A percentile compares a stretch with the other conserved stretches of the same genome.
These are phyloP conservation scores for Macroventuria anomochaeta DNA, from an alignment of 2,329 filamentous ascomycete species.

Conservation along the genomic window DNA sequence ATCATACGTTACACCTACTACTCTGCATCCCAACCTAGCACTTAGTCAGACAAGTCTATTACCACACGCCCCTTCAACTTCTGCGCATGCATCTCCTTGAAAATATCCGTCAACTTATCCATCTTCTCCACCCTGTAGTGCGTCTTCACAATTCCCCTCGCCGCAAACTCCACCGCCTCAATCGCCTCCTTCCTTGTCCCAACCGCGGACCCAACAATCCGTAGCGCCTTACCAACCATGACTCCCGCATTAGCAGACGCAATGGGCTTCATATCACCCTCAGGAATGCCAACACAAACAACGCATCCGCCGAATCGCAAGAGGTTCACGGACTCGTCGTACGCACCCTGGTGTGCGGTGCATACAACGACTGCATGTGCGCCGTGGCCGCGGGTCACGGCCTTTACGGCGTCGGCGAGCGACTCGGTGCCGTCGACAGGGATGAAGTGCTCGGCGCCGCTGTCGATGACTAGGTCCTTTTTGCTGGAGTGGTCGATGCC, in stretches of 20 bases:
- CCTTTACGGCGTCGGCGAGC: constrained; percentile 62
- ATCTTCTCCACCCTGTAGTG: constrained; percentile 56
- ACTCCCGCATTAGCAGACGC: constrained; percentile 50
- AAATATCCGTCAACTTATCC: constrained; percentile 55
- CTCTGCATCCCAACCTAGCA: neutral
- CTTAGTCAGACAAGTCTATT: constrained; percentile 47
- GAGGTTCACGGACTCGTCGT: constrained; percentile 50
- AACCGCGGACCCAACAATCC: constrained; percentile 56
- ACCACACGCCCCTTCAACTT: constrained; percentile 57
- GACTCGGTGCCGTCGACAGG: constrained; percentile 63
- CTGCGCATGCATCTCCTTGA: constrained; percentile 55
- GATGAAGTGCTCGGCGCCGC: constrained; percentile 71
- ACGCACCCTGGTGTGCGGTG: constrained; percentile 57
- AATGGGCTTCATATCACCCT: constrained; percentile 56
- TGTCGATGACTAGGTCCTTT: constrained; percentile 65
- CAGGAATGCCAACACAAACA: constrained; percentile 57
- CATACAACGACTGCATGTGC: constrained; percentile 66
- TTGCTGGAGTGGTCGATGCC: constrained; percentile 71
- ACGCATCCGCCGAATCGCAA: constrained; percentile 55
- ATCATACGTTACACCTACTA: neutral
- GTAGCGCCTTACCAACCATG: constrained; percentile 52
- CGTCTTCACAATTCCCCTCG: constrained; percentile 53
- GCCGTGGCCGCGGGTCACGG: constrained; percentile 63
- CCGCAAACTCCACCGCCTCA: constrained; percentile 56
- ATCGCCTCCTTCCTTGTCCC: constrained; percentile 57